Evolutionary conservation across 2,329 filamentous ascomycete genomes (phyloP).

Genomic region (Fusarium sp.): DNA sequence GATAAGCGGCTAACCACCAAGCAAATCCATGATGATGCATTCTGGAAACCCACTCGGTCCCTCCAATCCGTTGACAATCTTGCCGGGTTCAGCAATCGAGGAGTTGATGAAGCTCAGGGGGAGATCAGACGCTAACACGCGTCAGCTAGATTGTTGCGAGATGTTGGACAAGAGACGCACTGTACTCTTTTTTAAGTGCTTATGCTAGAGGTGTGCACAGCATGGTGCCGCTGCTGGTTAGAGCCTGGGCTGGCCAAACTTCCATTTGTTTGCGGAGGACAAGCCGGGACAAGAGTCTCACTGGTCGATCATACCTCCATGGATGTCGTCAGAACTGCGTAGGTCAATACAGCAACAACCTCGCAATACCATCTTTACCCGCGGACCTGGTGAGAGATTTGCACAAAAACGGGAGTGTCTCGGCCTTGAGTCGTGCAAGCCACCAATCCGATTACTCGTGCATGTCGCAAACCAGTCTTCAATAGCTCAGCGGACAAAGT

Average conservation of each 20-base stretch:
- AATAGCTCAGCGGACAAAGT: conserved; percentile 9
- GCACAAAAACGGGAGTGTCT: conserved; percentile 10
- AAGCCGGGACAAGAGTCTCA: neutral
- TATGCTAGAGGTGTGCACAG: neutral
- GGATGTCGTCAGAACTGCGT: neutral
- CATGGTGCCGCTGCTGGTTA: neutral
- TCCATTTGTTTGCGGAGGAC: neutral
- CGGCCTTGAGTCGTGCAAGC: neutral
- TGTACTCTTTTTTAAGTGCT: neutral
- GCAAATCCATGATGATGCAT: conserved; percentile 1
- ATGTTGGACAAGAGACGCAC: neutral
- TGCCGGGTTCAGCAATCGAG: neutral
- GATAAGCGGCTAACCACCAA: conserved; percentile 6
- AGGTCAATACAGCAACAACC: neutral
- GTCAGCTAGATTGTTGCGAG: neutral
- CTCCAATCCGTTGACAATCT: neutral
- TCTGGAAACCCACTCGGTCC: conserved; percentile 2
- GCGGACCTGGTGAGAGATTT: neutral
- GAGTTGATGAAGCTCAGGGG: conserved; percentile 1
- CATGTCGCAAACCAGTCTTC: conserved; percentile 3
- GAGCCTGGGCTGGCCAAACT: neutral
- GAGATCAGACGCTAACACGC: conserved; percentile 10
- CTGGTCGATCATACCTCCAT: neutral
- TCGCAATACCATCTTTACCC: neutral
- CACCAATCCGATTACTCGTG: conserved; percentile 16